Conservation (phyloP, 192 early-diverging fungal species). For the Coemansia sp. region DNA sequence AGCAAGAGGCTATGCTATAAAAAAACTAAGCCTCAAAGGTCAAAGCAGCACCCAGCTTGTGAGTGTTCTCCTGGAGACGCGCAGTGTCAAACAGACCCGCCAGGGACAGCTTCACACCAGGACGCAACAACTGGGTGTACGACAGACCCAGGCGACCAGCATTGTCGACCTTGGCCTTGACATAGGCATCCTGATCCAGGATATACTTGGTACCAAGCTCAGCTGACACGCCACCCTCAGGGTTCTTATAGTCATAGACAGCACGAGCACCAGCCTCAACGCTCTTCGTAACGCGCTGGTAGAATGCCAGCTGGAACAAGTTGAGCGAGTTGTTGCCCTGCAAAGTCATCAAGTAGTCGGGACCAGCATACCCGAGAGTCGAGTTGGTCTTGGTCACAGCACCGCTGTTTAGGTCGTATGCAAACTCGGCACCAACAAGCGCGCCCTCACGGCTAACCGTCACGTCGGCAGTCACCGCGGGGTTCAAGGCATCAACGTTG, state of each 20-base stretch:
- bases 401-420: slow-evolving; percentile 91
- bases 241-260: slow-evolving; percentile 82
- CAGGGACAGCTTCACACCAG: slow-evolving; percentile 92
- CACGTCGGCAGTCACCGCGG: slow-evolving; percentile 84
- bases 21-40: slow-evolving; percentile 83
- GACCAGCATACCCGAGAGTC: slow-evolving; percentile 83
- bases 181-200: slow-evolving; percentile 85
- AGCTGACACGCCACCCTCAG: slow-evolving; percentile 73
- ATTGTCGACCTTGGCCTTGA: slow-evolving; percentile 90
- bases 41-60: slow-evolving; percentile 92
- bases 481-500: slow-evolving; percentile 93
- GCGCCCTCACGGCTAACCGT: slow-evolving; percentile 90
- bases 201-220: slow-evolving; percentile 96
- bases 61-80: slow-evolving; percentile 89
- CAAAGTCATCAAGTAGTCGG: slow-evolving; percentile 88
- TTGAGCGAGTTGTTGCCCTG: slow-evolving; percentile 91
- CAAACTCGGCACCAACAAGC: slow-evolving; percentile 90
- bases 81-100: slow-evolving; percentile 95
- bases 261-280: slow-evolving; percentile 97
- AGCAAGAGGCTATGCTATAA: slow-evolving; percentile 13
- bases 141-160: slow-evolving; percentile 88
- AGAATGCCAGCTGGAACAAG: slow-evolving; percentile 92
- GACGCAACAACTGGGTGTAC: slow-evolving; percentile 91
- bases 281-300: slow-evolving; percentile 90
- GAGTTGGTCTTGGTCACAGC: slow-evolving; percentile 88